A percentile compares a stretch with the other conserved stretches of the same genome.
phyloP scores from a whole-genome alignment of 192 early-diverging fungal genomes.

The Nowakowskiella sp. region DNA sequence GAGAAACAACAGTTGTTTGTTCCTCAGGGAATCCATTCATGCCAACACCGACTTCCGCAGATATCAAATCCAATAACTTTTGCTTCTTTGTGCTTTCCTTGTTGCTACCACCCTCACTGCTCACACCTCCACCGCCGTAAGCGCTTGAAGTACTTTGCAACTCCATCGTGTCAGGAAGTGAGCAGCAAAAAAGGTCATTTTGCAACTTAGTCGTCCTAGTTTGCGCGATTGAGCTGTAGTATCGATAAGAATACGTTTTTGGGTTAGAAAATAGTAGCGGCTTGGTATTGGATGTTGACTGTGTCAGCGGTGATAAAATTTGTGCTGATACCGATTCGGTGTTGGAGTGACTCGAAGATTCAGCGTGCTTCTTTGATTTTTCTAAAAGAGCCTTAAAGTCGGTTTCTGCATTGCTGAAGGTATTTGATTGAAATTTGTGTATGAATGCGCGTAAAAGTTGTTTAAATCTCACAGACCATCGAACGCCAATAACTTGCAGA shows the following conservation, averaged over 20 bases:
- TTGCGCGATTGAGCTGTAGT: too few species aligned
- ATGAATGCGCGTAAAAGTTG: neutral
- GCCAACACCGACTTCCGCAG: neutral
- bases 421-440: neutral
- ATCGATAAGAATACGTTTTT: too few species aligned
- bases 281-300: too few species aligned
- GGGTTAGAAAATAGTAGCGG: too few species aligned
- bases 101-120: neutral
- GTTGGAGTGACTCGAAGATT: too few species aligned
- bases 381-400: too few species aligned
- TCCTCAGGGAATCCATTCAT: neutral
- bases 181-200: constrained; percentile 1
- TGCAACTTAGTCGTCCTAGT: too few species aligned
- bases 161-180: neutral
- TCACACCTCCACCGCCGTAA: neutral
- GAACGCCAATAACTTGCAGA: constrained; percentile 13
- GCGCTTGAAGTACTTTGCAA: neutral
- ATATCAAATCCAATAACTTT: neutral
- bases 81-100: neutral
- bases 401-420: neutral
- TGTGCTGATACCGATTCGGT: too few species aligned
- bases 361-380: too few species aligned
- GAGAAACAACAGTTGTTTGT: neutral
- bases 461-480: constrained; percentile 14
- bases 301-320: too few species aligned